Evolutionary conservation across 208 protist genomes (phyloP), one percentile per base, ranked within the genome.

Genomic region (Trypanosoma avium): DNA sequence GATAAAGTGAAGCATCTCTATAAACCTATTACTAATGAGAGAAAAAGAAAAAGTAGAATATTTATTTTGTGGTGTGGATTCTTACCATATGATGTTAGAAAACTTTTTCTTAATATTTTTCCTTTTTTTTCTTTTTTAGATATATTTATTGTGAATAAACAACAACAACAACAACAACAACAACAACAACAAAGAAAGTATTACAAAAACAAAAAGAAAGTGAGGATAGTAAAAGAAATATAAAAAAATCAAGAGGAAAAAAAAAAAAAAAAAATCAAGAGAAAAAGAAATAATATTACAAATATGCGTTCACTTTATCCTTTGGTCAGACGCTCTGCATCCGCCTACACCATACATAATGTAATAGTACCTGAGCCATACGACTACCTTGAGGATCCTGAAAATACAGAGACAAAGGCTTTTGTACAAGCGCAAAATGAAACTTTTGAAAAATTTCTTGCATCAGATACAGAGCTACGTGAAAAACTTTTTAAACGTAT

Each of bases 331-430:
- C 84, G 90, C 19, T 71, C 81, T 5, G 70, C 72, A 5, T 48
- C 82, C 52, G 49, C 71, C 3, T 93, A 97, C 75, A 62, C 54
- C 43, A 65, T 95, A 42, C 90, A 97, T 70, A 79, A 77, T 52
- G 64, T 72, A 29, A 85, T 57, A 4, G 86, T 96, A 36, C 57
- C 79, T 6, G 92, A 98, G 68, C 93, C 92, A 21, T 98, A 97
- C 77, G 81, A 95, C 65, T 97, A 94, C 77, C 84, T 98, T 22
- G 94, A 98, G 70, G 86, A 98, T 57, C 89, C 92, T 6, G 70
- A 84, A 55, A 78, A 83, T 45, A 45, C 80, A 1, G 88, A 97
- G 55, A 96, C 91, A 48, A 92, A 94, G 70, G 57, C 67, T 32
- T 98, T 96, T 70, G 92, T 97, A 43, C 60, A 71, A 40, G 70